phyloP scores from a whole-genome alignment of 441 rosid genomes.

The Arabidopsis lyrata region DNA sequence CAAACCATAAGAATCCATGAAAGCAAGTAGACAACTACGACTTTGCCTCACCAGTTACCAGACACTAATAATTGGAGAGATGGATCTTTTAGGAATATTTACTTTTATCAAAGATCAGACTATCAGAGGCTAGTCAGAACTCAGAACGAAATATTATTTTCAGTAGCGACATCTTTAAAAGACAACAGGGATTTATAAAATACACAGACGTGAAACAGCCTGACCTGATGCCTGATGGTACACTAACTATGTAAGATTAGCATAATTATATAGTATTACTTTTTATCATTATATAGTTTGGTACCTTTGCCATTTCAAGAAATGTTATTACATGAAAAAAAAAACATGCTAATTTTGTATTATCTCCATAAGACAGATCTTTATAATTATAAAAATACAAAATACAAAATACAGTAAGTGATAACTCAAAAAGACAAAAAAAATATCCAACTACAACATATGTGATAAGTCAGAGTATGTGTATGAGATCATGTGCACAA shows the following conservation, averaged over 20 bases:
- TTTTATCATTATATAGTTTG: not conserved
- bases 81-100: not conserved
- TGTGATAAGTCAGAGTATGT: not conserved
- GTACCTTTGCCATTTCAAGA: not conserved
- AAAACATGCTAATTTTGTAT: not conserved
- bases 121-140: not conserved
- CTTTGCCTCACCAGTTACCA: not conserved
- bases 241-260: not conserved
- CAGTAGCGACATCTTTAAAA: not conserved
- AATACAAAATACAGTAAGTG: not conserved
- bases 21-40: slow-evolving; percentile 26
- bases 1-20: slow-evolving; percentile 22
- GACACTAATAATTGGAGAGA: slow-evolving; percentile 18
- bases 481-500: not conserved
- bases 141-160: not conserved
- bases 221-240: not conserved
- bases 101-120: not conserved
- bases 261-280: no score
- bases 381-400: not conserved
- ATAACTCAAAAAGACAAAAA: not conserved
- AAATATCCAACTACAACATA: not conserved
- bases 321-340: not conserved
- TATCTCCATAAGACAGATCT: not conserved
- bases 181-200: not conserved
- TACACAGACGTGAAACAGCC: not conserved